phyloP scores from a whole-genome alignment of 306 rosid species.

The Cucumis hystrix region DNA sequence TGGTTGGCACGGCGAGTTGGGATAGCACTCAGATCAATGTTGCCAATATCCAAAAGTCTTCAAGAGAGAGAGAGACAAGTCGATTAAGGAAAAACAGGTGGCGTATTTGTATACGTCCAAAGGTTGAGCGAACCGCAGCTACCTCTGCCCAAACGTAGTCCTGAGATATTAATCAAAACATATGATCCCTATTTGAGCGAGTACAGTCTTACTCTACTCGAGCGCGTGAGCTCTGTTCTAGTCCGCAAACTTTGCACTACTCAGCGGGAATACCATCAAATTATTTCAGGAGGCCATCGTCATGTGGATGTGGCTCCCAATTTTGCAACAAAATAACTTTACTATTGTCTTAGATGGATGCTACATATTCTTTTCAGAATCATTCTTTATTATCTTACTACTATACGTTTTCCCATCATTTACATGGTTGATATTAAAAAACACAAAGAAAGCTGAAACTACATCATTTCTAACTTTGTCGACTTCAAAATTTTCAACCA shows the following conservation, averaged over 20 bases:
- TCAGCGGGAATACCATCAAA: not conserved
- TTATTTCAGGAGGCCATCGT: no score
- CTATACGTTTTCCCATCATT: no score
- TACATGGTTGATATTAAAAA: no score
- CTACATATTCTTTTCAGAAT: no score
- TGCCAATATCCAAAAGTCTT: slow-evolving; percentile 11
- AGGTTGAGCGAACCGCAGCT: slow-evolving; percentile 2
- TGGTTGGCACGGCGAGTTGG: slow-evolving; percentile 5
- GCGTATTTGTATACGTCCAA: slow-evolving; percentile 2
- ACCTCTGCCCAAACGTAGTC: not conserved
- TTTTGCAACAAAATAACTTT: no score
- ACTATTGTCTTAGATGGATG: no score
- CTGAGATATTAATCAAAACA: not conserved
- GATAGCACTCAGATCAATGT: slow-evolving; percentile 7
- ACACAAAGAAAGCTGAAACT: no score
- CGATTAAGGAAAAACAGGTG: slow-evolving; percentile 19
- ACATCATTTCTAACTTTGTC: no score
- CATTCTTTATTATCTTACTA: no score
- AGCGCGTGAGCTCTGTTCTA: not conserved
- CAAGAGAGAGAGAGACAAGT: not conserved
- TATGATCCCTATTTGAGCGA: not conserved
- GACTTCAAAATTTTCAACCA: no score
- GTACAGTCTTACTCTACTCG: not conserved
- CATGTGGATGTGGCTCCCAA: no score
- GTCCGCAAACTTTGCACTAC: not conserved